A percentile compares a stretch with the other conserved stretches of the same genome.
Evolutionary conservation across 371 early-diverging fungal species (phyloP).

Genomic region (Mucor racemosus): DNA sequence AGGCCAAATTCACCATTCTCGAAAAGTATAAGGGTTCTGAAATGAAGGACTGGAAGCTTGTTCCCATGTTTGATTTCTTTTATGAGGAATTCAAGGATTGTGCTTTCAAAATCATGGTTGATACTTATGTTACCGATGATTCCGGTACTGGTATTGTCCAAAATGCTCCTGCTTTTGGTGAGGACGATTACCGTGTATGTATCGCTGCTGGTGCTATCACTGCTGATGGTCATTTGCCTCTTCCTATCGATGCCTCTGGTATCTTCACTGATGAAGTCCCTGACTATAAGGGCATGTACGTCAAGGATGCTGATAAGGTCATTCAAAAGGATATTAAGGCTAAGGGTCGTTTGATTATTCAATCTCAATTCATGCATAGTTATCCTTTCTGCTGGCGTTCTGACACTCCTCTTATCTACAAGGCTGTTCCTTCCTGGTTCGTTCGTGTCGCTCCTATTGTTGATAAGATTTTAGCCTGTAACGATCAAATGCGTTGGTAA

Average conservation of each 20-base stretch:
- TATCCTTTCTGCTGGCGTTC: constrained; percentile 99
- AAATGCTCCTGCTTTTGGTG: constrained; percentile 99
- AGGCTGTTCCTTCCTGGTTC: constrained; percentile 99
- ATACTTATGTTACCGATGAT: constrained; percentile 95
- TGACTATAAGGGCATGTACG: constrained; percentile 90
- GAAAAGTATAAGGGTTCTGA: constrained; percentile 83
- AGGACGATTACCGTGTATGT: constrained; percentile 99
- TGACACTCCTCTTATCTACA: constrained; percentile 99
- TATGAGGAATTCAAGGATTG: constrained; percentile 71
- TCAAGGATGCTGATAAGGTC: constrained; percentile 98
- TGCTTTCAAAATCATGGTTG: constrained; percentile 90
- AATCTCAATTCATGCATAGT: constrained; percentile 88
- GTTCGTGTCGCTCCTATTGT: constrained; percentile 90
- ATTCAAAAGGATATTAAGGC: constrained; percentile 93
- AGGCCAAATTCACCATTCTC: constrained; percentile 90
- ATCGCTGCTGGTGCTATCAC: constrained; percentile 82
- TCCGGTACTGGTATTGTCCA: constrained; percentile 99
- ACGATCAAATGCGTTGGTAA: constrained; percentile 71
- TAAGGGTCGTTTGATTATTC: constrained; percentile 86
- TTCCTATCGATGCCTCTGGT: constrained; percentile 97
- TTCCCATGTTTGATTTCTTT: constrained; percentile 94
- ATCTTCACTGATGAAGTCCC: constrained; percentile 83
- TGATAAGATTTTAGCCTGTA: constrained; percentile 90
- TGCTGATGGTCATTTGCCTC: constrained; percentile 89
- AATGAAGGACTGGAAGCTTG: constrained; percentile 91